A percentile compares a stretch with the other conserved stretches of the same genome.
Evolutionary conservation across 2,329 filamentous ascomycete genomes (phyloP).

Genomic region (Graphilbum sp.): DNA sequence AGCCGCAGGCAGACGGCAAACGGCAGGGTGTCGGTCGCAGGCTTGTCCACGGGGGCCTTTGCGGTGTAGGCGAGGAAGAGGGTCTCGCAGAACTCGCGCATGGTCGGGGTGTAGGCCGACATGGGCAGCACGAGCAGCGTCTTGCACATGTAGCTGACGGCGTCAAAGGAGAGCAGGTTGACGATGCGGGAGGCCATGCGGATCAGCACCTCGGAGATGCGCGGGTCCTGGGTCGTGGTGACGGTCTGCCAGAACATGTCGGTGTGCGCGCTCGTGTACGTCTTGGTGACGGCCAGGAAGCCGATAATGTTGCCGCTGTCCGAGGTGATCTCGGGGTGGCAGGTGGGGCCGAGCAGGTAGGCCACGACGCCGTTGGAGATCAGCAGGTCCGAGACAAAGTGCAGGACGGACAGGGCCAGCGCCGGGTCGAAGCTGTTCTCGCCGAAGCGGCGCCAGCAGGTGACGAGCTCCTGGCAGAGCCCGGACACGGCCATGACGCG

Average conservation of each 20-base stretch:
- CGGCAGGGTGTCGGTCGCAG: slow-evolving; percentile 21
- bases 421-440: slow-evolving; percentile 23
- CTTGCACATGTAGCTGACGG: slow-evolving; percentile 48
- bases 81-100: slow-evolving; percentile 44
- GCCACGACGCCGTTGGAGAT: slow-evolving; percentile 56
- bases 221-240: slow-evolving; percentile 63
- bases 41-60: slow-evolving; percentile 15
- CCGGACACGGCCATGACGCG: slow-evolving; percentile 62
- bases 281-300: slow-evolving; percentile 66
- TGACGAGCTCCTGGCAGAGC: slow-evolving; percentile 56
- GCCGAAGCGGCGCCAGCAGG: slow-evolving; percentile 44
- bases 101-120: slow-evolving; percentile 41
- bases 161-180: slow-evolving; percentile 28
- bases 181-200: slow-evolving; percentile 39
- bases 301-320: slow-evolving; percentile 72
- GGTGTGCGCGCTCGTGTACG: slow-evolving; percentile 55
- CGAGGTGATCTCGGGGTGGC: slow-evolving; percentile 76
- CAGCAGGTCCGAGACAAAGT: slow-evolving; percentile 54
- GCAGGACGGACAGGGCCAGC: slow-evolving; percentile 30
- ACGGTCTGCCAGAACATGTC: slow-evolving; percentile 76
- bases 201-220: slow-evolving; percentile 67
- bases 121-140: slow-evolving; percentile 53
- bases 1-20: slow-evolving; percentile 45
- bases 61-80: slow-evolving; percentile 33
- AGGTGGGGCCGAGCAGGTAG: slow-evolving; percentile 80